Conservation (phyloP, 495 filamentous ascomycete genomes). For the Talaromyces trachyspermus region DNA sequence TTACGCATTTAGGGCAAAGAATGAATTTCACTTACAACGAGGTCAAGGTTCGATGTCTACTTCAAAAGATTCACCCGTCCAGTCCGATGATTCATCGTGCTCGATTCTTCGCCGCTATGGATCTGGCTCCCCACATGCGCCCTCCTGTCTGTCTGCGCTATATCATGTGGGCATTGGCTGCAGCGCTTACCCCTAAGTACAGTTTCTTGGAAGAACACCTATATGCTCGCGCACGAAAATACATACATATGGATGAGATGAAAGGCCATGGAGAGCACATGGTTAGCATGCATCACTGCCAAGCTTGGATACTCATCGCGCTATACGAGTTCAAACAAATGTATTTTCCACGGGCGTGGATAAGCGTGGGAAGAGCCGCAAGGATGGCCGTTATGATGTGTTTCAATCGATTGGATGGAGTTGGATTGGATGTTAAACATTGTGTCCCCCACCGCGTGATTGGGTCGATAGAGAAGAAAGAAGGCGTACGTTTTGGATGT, state of each 20-base stretch:
- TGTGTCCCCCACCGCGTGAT: conserved; percentile 78
- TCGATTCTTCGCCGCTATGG: conserved; percentile 77
- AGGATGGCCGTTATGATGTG: conserved; percentile 87
- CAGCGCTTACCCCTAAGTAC: conserved; percentile 75
- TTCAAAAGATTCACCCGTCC: conserved; percentile 84
- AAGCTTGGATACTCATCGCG: conserved; percentile 72
- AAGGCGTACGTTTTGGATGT: conserved; percentile 89
- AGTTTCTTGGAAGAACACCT: conserved; percentile 69
- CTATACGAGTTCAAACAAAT: conserved; percentile 95
- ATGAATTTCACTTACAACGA: conserved; percentile 7
- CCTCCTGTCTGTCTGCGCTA: conserved; percentile 88
- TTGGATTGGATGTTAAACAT: conserved; percentile 87
- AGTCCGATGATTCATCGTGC: conserved; percentile 83
- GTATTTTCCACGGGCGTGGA: conserved; percentile 95
- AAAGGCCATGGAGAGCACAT: conserved; percentile 86
- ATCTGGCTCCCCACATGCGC: conserved; percentile 73
- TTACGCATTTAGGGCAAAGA: background rate
- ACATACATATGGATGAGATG: conserved; percentile 82
- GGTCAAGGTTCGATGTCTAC: conserved; percentile 34
- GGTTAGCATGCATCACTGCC: conserved; percentile 72
- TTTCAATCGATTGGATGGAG: conserved; percentile 79
- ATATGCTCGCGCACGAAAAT: conserved; percentile 82
- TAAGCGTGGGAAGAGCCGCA: conserved; percentile 74
- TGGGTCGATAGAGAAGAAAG: conserved; percentile 93
- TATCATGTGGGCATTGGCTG: conserved; percentile 87